These are phyloP conservation scores for Mortierella sp. DNA, from an alignment of 371 early-diverging fungal genomes.

Conservation along the genomic window DNA sequence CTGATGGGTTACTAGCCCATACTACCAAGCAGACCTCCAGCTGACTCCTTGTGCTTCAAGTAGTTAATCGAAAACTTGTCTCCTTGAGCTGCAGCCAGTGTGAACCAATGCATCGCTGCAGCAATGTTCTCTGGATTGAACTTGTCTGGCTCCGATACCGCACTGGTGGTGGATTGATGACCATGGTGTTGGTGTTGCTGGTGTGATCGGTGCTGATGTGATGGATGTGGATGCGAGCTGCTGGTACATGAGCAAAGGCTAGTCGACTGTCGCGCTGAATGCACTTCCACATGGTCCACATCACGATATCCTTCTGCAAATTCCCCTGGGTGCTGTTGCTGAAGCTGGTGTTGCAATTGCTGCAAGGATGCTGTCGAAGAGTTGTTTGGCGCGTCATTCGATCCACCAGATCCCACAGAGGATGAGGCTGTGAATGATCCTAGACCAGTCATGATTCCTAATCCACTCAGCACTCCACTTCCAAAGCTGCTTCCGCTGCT, in stretches of 20 bases:
- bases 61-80: conserved; percentile 56
- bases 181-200: conserved; percentile 13
- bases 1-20: conserved; percentile 6
- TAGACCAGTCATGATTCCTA: conserved; percentile 47
- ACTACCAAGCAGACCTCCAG: conserved; percentile 32
- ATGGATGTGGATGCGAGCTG: neutral
- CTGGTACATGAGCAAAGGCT: neutral
- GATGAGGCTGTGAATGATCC: conserved; percentile 47
- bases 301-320: conserved; percentile 48
- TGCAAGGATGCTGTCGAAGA: conserved; percentile 21
- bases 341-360: conserved; percentile 8
- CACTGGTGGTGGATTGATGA: conserved; percentile 6
- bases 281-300: conserved; percentile 26
- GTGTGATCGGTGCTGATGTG: conserved; percentile 3
- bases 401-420: conserved; percentile 42
- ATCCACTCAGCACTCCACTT: conserved; percentile 35
- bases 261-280: conserved; percentile 18
- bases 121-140: conserved; percentile 57
- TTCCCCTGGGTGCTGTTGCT: conserved; percentile 14
- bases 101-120: conserved; percentile 59
- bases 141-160: conserved; percentile 41
- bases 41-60: conserved; percentile 54
- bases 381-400: conserved; percentile 17
- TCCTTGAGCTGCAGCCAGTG: conserved; percentile 55
- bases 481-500: conserved; percentile 50